A percentile compares a stretch with the other conserved stretches of the same genome.
Evolutionary conservation across 2,329 filamentous ascomycete species (phyloP).

Genomic region (Xylariaceae sp.): DNA sequence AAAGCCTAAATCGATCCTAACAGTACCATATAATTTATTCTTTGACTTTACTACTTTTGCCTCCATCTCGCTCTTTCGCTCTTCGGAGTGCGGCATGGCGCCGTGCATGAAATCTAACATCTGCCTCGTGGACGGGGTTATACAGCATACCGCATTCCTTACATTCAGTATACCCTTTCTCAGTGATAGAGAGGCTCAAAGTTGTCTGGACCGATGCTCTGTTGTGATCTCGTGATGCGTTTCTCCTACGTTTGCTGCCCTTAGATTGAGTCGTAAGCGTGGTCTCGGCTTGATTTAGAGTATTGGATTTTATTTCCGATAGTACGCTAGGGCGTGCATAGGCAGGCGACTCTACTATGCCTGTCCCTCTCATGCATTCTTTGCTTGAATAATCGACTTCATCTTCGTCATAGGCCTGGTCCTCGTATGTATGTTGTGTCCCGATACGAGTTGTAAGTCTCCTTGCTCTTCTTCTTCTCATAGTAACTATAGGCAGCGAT

Average conservation of each 20-base stretch:
- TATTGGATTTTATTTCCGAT: constrained; percentile 19
- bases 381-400: background rate
- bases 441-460: constrained; percentile 42
- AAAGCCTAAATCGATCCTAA: background rate
- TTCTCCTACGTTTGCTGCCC: constrained; percentile 17
- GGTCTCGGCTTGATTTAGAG: constrained; percentile 18
- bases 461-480: constrained; percentile 37
- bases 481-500: constrained; percentile 32
- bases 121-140: constrained; percentile 51
- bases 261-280: constrained; percentile 14
- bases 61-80: constrained; percentile 26
- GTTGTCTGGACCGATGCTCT: constrained; percentile 48
- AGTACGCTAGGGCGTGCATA: background rate
- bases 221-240: constrained; percentile 23
- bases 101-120: constrained; percentile 49
- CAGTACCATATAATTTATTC: background rate
- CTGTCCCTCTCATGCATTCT: background rate
- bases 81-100: constrained; percentile 42
- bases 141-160: constrained; percentile 51
- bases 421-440: constrained; percentile 17
- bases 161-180: constrained; percentile 48
- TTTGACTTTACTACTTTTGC: background rate
- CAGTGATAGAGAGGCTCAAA: constrained; percentile 46
- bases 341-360: background rate
- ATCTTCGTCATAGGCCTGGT: constrained; percentile 18